Evolutionary conservation across 1,139 yeast species (phyloP), one percentile per base, ranked within the genome.

Genomic region (Yamadazyma sp.): DNA sequence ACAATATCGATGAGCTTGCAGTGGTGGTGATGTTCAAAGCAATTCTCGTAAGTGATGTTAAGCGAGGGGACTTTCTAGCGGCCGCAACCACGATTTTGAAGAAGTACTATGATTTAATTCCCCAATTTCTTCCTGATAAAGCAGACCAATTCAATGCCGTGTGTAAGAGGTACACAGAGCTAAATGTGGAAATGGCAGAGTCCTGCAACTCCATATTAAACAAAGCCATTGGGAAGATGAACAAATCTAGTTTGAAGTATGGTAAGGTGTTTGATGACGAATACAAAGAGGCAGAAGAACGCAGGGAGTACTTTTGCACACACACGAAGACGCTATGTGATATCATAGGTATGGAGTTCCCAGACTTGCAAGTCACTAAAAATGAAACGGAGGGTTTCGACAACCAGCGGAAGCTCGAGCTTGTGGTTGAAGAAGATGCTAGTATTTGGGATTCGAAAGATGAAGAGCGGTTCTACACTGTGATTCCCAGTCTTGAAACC

Each of bases 371-470:
- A 3, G 44, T 46, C 16, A 52, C 33, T 6, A 45, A 51, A 12
- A 57, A 51, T 7, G 54, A 47, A 1, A 45, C 45, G 1, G 50
- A 42, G 9, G 58, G 57, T 14, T 42, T 44, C 1, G 57, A 44
- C 39, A 28, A 39, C 21, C 40, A 45, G 16, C 37, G 35, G 8
- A 46, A 46, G 6, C 54, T 63, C 20, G 66, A 56, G 43, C 53
- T 61, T 20, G 62, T 58, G 18, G 58, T 48, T 34, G 39, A 30
- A 2, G n/a, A 34, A 25, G 33, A 37, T 15, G 27, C 41, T 3
- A 35, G 36, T 16, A 59, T 82, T 13, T 88, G 95, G 95, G 85
- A 78, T 33, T 82, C 75, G 43, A 75, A 77, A 11, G 85, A 80
- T 31, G 80, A 76, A 28, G 72, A 75, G 44, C 68, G 64, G 41